Conservation (phyloP, 2,329 filamentous ascomycete genomes). For the Alternaria sp. region DNA sequence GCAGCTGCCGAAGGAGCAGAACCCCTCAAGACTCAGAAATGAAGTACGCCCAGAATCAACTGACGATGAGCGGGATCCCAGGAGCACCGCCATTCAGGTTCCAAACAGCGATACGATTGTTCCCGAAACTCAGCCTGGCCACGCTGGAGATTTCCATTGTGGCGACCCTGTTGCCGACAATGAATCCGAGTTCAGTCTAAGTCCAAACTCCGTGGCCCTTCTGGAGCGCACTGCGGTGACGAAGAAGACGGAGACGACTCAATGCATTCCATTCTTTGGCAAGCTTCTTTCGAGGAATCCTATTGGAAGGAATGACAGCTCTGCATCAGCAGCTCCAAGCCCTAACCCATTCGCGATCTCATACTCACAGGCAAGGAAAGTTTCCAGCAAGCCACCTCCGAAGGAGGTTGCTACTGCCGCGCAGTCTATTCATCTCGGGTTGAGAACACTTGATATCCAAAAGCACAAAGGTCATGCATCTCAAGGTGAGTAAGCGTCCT, state of each 20-base stretch:
- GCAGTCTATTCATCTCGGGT: background rate
- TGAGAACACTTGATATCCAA: background rate
- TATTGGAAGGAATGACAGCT: background rate
- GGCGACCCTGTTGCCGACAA: background rate
- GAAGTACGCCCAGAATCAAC: constrained; percentile 26
- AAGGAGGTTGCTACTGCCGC: background rate
- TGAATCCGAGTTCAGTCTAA: constrained; percentile 5
- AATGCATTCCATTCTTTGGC: background rate
- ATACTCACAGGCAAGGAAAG: background rate
- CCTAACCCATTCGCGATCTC: constrained; percentile 8
- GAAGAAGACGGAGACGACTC: background rate
- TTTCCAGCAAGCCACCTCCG: background rate
- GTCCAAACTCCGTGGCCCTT: constrained; percentile 8
- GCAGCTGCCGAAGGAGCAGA: constrained; percentile 10
- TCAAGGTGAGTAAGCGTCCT: background rate
- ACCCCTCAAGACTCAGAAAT: constrained; percentile 35
- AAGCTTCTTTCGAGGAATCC: constrained; percentile 4
- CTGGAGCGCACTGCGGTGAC: constrained; percentile 10
- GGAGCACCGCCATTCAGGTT: constrained; percentile 21
- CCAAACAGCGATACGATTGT: constrained; percentile 28
- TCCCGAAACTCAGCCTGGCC: constrained; percentile 33
- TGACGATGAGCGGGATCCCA: constrained; percentile 20
- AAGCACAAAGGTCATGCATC: background rate
- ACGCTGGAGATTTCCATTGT: background rate
- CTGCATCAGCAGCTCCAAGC: background rate